phyloP scores from a whole-genome alignment of 352 stramenopile species.

The Globisporangium alternatum region DNA sequence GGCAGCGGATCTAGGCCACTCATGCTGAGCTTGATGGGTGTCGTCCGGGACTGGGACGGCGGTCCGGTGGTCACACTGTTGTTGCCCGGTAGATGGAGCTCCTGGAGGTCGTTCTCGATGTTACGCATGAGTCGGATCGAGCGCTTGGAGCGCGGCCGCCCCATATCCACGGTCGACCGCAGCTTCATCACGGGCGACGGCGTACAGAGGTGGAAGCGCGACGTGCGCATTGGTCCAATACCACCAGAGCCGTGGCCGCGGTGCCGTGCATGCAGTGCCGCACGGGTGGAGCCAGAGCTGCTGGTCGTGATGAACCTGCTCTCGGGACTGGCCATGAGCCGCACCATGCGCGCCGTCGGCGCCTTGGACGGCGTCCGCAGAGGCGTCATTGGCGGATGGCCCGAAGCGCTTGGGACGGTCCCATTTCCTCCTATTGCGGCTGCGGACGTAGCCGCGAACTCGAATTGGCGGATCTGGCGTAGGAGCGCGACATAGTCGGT shows the following conservation, averaged over 20 bases:
- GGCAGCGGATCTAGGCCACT: neutral
- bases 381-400: conserved; percentile 4
- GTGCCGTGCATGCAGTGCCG: conserved; percentile 12
- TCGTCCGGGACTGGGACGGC: conserved; percentile 1
- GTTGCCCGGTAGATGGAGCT: conserved; percentile 15
- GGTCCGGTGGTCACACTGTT: neutral
- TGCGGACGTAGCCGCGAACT: neutral
- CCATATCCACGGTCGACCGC: conserved; percentile 77
- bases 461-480: conserved; percentile 33
- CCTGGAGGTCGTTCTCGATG: conserved; percentile 53
- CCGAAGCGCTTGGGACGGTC: neutral
- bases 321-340: conserved; percentile 32
- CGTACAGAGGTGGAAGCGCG: conserved; percentile 67
- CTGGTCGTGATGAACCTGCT: conserved; percentile 29
- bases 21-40: conserved; percentile 10
- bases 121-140: conserved; percentile 43
- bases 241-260: conserved; percentile 14
- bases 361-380: conserved; percentile 14
- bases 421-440: neutral
- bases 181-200: conserved; percentile 80
- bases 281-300: conserved; percentile 2
- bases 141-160: conserved; percentile 63
- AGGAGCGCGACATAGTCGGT: conserved; percentile 41
- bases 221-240: conserved; percentile 22
- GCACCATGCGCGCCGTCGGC: conserved; percentile 20